These are phyloP conservation scores for Russula olivacea DNA, from an alignment of 768 basidiomycete species.

Conservation along the genomic window DNA sequence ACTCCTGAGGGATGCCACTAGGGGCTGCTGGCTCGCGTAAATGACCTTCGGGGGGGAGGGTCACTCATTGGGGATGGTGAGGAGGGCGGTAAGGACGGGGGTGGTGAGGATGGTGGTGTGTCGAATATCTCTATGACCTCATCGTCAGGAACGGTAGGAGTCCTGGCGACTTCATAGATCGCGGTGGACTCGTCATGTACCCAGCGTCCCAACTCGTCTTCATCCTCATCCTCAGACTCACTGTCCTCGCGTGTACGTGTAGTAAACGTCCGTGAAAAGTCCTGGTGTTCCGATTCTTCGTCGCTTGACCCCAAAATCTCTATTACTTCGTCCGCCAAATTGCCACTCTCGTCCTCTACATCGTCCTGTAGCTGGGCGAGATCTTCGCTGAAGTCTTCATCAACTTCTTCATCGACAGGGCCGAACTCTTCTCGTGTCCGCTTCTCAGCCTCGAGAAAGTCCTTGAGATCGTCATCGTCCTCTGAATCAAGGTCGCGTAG, in stretches of 20 bases:
- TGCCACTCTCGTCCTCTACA: conserved; percentile 21
- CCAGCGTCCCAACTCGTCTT: conserved; percentile 41
- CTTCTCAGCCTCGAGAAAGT: conserved; percentile 62
- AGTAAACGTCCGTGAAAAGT: conserved; percentile 8
- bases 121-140: conserved; percentile 34
- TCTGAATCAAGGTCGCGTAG: conserved; percentile 41
- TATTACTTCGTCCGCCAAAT: conserved; percentile 24
- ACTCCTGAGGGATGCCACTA: not conserved
- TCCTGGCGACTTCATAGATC: conserved; percentile 31
- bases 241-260: not conserved
- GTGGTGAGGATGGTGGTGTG: conserved; percentile 25
- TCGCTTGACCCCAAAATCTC: conserved; percentile 23
- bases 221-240: conserved; percentile 39
- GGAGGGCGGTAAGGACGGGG: conserved; percentile 16
- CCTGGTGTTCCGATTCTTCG: conserved; percentile 10
- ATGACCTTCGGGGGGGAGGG: not conserved
- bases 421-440: conserved; percentile 45
- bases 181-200: conserved; percentile 39
- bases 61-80: conserved; percentile 12
- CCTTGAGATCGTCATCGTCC: conserved; percentile 57
- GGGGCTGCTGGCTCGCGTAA: not conserved
- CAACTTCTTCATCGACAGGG: conserved; percentile 42
- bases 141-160: conserved; percentile 1
- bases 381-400: conserved; percentile 35
- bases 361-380: conserved; percentile 27